Base-by-base conservation (phyloP, 1,139 yeast genomes). In the Geotrichum europaeum region DNA sequence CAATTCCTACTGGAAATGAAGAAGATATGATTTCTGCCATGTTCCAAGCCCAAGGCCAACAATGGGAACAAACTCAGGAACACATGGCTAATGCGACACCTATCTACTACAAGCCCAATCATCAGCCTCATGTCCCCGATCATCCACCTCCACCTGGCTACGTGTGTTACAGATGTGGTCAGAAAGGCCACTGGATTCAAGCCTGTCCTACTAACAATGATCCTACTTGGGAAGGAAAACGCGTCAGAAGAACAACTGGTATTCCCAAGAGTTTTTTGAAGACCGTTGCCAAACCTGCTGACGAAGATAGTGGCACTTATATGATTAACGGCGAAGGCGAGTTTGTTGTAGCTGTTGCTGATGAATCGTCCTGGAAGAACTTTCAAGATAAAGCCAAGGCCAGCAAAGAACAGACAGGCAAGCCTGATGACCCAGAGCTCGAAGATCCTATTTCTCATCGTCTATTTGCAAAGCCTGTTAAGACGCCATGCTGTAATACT, bases 271-370 rank as follows among this genome's bases (percentile, higher is more conserved):
- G 96, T 53, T 91, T 91, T 74, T 82, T 94, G 73, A 88, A 90
- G 68, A 87, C 96, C 0, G 86, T 89, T 13, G 88, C 85, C 56
- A 84, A 86, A 55, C 85, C 89, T 10, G 76, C 78, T 1, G 81
- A 80, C 59, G 88, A 87, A 72, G 82, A 82, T 13, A 84, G 81
- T 60, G 89, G 89, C 51, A 87, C 89, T 64, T 88, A 88, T 64
- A 84, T 94, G 87, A 85, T 94, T 65, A 90, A 94, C 40, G 98
- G 92, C 60, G 96, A 90, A 53, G 99, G 99, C 56, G 91, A 92
- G 69, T 94, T 89, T 72, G 99, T 95, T 10, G 87, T 91, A 58
- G 97, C 96, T 18, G 84, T 92, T 68, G 98, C 99, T 0, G 99
- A 94, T 76, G 84, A 85, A 57, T 88, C 87, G 68, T 88, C 98